Evolutionary conservation across 148 eudicot species (phyloP).

Genomic region (Pouteria glomerata): DNA sequence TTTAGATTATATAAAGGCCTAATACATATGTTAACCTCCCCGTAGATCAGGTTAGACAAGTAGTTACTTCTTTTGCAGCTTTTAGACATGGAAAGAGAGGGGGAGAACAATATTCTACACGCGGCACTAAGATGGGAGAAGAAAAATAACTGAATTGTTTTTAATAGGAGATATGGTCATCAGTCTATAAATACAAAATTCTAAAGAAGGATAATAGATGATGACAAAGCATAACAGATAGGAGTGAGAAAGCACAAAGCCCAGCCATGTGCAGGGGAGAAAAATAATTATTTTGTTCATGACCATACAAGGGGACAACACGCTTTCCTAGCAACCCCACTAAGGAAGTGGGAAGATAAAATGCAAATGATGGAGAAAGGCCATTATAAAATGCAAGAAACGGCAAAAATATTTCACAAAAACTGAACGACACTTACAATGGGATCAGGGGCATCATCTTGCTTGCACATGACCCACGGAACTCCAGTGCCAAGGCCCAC

Average conservation of each 20-base stretch:
- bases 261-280: slow-evolving; percentile 33
- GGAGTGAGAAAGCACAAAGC: slow-evolving; percentile 11
- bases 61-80: not conserved
- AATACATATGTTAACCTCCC: not conserved
- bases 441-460: slow-evolving; percentile 96
- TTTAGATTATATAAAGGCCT: not conserved
- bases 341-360: slow-evolving; percentile 12
- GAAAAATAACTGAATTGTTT: too few species aligned
- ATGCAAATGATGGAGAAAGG: slow-evolving; percentile 11
- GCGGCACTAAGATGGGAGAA: too few species aligned
- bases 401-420: not conserved
- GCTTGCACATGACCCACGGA: slow-evolving; percentile 99
- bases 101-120: too few species aligned
- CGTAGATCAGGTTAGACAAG: not conserved
- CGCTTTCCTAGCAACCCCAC: slow-evolving; percentile 9
- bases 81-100: not conserved
- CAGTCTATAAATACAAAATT: slow-evolving; percentile 5
- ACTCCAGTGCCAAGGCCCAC: slow-evolving; percentile 70
- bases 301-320: slow-evolving; percentile 1
- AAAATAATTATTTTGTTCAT: slow-evolving; percentile 2
- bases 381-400: slow-evolving; percentile 14
- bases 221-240: slow-evolving; percentile 12
- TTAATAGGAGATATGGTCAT: slow-evolving; percentile 1
- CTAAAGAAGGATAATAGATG: not conserved
- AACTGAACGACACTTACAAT: slow-evolving; percentile 44